Conservation (phyloP, 768 basidiomycete genomes). For the Naganishia kalamii region DNA sequence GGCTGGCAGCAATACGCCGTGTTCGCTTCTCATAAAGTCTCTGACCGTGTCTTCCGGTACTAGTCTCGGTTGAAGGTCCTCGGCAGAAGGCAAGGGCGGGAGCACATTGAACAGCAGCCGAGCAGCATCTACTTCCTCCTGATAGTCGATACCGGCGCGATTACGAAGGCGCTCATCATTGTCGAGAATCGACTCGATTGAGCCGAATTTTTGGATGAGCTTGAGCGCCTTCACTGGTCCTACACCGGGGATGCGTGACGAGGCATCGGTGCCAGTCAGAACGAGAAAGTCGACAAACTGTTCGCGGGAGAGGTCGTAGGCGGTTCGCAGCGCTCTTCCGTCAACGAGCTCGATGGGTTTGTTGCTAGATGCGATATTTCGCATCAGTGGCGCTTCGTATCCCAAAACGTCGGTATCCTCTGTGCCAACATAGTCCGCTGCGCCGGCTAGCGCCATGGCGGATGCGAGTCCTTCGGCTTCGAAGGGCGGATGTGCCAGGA, state of each 20-base stretch:
- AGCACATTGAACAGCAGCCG: conserved; percentile 27
- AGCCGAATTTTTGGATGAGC: conserved; percentile 63
- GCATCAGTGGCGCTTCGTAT: conserved; percentile 62
- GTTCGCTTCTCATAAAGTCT: conserved; percentile 31
- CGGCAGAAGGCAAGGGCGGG: conserved; percentile 23
- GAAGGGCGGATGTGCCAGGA: conserved; percentile 61
- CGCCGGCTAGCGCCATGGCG: conserved; percentile 64
- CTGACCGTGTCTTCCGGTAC: conserved; percentile 28
- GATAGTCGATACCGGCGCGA: conserved; percentile 28
- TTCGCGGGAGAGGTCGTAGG: conserved; percentile 56
- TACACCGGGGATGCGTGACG: conserved; percentile 71
- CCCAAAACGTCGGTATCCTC: conserved; percentile 57
- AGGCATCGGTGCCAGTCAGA: conserved; percentile 84
- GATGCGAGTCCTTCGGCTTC: conserved; percentile 85
- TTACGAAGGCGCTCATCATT: conserved; percentile 25
- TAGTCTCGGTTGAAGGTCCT: background rate
- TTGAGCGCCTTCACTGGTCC: conserved; percentile 73
- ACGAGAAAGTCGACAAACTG: conserved; percentile 77
- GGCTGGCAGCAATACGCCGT: conserved; percentile 29
- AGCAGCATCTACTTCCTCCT: conserved; percentile 19
- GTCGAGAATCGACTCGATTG: conserved; percentile 65
- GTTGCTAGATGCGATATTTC: conserved; percentile 61
- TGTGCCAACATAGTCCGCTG: conserved; percentile 80
- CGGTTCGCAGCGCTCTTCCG: conserved; percentile 58
- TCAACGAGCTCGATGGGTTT: conserved; percentile 61